These are phyloP conservation scores for Ziziphus jujuba DNA, from an alignment of 306 rosid genomes.

Conservation along the genomic window DNA sequence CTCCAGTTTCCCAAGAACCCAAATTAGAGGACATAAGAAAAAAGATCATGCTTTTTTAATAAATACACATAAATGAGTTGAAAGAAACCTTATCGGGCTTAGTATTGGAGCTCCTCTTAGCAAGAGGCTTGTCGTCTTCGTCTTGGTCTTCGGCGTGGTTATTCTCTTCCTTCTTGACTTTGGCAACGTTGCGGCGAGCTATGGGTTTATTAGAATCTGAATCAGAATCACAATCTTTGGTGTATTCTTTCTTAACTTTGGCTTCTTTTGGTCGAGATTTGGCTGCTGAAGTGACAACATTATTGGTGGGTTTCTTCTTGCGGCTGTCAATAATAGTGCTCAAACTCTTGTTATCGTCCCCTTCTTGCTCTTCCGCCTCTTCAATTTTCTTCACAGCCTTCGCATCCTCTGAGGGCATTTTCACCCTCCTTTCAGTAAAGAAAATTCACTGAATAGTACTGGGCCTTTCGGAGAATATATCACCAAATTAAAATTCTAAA, in stretches of 20 bases:
- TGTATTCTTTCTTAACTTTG: constrained; percentile 52
- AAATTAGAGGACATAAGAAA: neutral
- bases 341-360: constrained; percentile 30
- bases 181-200: constrained; percentile 21
- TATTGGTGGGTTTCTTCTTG: constrained; percentile 37
- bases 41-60: neutral
- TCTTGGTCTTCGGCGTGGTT: constrained; percentile 14
- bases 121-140: constrained; percentile 27
- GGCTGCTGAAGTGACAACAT: constrained; percentile 20
- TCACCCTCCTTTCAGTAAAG: neutral
- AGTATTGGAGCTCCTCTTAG: constrained; percentile 21
- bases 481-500: neutral
- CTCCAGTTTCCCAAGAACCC: neutral
- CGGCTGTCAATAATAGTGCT: constrained; percentile 18
- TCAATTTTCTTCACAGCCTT: constrained; percentile 36
- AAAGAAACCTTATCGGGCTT: constrained; percentile 48
- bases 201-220: constrained; percentile 21
- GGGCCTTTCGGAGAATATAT: too few species aligned
- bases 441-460: neutral
- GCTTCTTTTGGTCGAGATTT: constrained; percentile 37
- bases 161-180: constrained; percentile 42
- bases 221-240: constrained; percentile 5
- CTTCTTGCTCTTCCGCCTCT: constrained; percentile 28
- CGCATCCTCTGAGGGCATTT: constrained; percentile 62
- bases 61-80: neutral